Evolutionary conservation across 1,284 basidiomycete species (phyloP).

Genomic region (Abortiporus biennis): DNA sequence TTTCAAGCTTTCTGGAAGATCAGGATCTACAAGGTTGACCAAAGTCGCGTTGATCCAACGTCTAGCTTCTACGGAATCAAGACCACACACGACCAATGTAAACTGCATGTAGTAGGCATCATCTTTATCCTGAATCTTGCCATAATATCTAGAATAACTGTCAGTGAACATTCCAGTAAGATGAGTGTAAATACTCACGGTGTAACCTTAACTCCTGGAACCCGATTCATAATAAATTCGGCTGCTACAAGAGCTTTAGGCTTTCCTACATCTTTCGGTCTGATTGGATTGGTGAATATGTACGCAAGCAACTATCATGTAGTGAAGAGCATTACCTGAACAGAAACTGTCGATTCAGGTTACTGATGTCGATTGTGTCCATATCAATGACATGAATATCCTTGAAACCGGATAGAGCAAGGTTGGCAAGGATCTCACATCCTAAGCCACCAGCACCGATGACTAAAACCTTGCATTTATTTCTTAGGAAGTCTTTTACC

Average conservation of each 20-base stretch:
- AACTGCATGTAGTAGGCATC: conserved; percentile 97
- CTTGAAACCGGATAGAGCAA: conserved; percentile 92
- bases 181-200: conserved; percentile 53
- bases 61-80: conserved; percentile 96
- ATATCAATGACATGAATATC: conserved; percentile 99
- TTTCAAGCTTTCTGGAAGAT: conserved; percentile 89
- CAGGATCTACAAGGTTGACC: conserved; percentile 88
- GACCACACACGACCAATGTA: conserved; percentile 93
- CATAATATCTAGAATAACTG: conserved; percentile 66
- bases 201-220: conserved; percentile 90
- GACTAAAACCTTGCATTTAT: conserved; percentile 88
- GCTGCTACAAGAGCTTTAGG: conserved; percentile 94
- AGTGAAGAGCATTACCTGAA: conserved; percentile 66
- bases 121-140: conserved; percentile 98
- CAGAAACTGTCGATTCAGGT: conserved; percentile 96
- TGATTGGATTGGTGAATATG: conserved; percentile 26
- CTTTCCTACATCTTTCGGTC: conserved; percentile 87
- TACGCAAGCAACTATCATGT: not conserved
- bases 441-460: conserved; percentile 95
- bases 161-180: conserved; percentile 13
- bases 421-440: conserved; percentile 92
- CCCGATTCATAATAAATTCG: conserved; percentile 92
- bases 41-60: conserved; percentile 99
- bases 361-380: conserved; percentile 99
- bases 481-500: conserved; percentile 86